These are phyloP conservation scores for Tetraselmis chui DNA, from an alignment of 139 green algal genomes.

Conservation along the genomic window DNA sequence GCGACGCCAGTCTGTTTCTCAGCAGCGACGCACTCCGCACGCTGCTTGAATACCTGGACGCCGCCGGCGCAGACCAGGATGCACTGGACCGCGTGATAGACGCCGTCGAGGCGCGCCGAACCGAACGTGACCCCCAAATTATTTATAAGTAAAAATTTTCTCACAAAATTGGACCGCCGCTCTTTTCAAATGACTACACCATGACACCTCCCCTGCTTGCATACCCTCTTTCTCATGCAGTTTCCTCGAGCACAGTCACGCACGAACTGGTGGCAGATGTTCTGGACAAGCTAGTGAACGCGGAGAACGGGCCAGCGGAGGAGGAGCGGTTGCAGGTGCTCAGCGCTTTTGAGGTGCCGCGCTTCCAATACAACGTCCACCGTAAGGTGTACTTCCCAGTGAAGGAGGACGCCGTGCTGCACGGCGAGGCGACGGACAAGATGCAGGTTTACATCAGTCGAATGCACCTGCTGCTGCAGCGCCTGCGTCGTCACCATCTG, in stretches of 20 bases:
- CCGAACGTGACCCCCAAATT: background rate
- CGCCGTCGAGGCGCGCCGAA: background rate
- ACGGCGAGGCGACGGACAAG: slow-evolving; percentile 38
- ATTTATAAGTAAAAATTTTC: no score
- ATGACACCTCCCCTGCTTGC: no score
- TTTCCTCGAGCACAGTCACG: background rate
- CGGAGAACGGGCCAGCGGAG: background rate
- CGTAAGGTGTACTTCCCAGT: slow-evolving; percentile 45
- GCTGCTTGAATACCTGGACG: background rate
- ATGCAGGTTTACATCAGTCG: slow-evolving; percentile 59
- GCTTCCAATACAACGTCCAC: slow-evolving; percentile 15
- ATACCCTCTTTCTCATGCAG: background rate
- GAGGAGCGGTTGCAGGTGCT: slow-evolving; percentile 37
- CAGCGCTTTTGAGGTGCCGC: slow-evolving; percentile 48
- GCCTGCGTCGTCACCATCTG: slow-evolving; percentile 48
- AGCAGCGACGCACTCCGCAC: background rate
- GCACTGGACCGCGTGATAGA: background rate
- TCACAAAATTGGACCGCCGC: no score
- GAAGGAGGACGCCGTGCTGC: slow-evolving; percentile 31
- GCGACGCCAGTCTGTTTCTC: background rate
- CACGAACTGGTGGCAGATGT: background rate
- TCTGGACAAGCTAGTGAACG: background rate
- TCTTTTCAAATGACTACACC: no score
- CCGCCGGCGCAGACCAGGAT: background rate
- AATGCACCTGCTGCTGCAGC: slow-evolving; percentile 61